Evolutionary conservation across 495 filamentous ascomycete species (phyloP).

Genomic region (Penicillium cataractarum): DNA sequence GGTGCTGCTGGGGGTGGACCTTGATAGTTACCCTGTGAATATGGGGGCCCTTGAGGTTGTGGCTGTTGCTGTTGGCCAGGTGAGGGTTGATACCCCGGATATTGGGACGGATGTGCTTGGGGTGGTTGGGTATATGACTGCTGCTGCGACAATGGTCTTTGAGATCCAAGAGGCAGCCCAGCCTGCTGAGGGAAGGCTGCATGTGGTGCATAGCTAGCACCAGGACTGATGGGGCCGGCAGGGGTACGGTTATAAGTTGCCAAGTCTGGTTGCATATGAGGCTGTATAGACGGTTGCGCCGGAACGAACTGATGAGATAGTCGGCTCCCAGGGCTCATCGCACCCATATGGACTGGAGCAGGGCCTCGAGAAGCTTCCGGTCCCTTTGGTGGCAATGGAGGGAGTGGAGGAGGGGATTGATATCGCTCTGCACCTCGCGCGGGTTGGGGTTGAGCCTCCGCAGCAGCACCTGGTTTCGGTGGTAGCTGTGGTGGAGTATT

Average conservation of each 20-base stretch:
- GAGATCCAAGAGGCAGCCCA: conserved; percentile 10
- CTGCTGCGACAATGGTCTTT: not conserved
- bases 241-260: conserved; percentile 21
- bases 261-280: conserved; percentile 18
- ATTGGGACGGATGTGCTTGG: conserved; percentile 17
- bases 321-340: conserved; percentile 15
- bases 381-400: conserved; percentile 48
- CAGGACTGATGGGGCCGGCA: conserved; percentile 12
- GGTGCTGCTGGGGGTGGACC: conserved; percentile 32
- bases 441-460: conserved; percentile 24
- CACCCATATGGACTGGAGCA: conserved; percentile 7
- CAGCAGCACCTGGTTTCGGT: conserved; percentile 32
- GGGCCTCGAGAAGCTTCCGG: conserved; percentile 26
- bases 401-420: conserved; percentile 39
- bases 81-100: conserved; percentile 27
- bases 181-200: conserved; percentile 13
- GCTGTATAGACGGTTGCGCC: conserved; percentile 11
- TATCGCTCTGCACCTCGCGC: conserved; percentile 29
- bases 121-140: conserved; percentile 9
- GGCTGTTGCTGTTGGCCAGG: conserved; percentile 18
- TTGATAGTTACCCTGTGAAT: conserved; percentile 21
- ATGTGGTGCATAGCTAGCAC: not conserved
- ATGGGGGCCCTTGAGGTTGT: conserved; percentile 14
- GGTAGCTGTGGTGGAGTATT: conserved; percentile 45
- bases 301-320: conserved; percentile 25